Conservation (phyloP, 805 yeast species). For the Yarrowia porcina region DNA sequence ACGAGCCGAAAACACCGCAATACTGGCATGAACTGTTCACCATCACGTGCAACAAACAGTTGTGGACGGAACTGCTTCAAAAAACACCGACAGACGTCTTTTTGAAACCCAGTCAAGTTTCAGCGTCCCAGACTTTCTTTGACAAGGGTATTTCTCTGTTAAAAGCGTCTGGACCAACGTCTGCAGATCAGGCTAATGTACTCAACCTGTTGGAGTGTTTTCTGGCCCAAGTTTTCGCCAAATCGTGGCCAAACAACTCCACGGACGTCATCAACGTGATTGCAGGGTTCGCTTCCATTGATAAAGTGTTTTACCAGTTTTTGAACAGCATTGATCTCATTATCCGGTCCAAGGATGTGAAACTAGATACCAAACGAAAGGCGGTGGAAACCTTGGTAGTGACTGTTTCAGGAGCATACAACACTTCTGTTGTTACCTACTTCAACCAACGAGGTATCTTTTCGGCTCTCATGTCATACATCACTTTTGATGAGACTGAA, state of each 20-base stretch:
- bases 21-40: conserved; percentile 22
- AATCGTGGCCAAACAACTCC: conserved; percentile 34
- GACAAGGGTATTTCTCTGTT: conserved; percentile 31
- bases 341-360: conserved; percentile 30
- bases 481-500: conserved; percentile 33
- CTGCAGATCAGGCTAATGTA: conserved; percentile 30
- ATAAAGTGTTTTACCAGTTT: conserved; percentile 35
- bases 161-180: conserved; percentile 27
- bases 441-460: conserved; percentile 41
- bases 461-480: conserved; percentile 38
- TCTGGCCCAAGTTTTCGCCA: conserved; percentile 34
- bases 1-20: background rate
- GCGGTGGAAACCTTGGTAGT: conserved; percentile 36
- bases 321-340: conserved; percentile 34
- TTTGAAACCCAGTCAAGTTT: conserved; percentile 11
- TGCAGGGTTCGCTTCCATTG: conserved; percentile 40
- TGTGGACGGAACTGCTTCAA: conserved; percentile 11
- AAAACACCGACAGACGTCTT: background rate
- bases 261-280: conserved; percentile 37
- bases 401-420: conserved; percentile 36
- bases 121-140: conserved; percentile 30
- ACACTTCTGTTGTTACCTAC: conserved; percentile 38
- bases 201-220: conserved; percentile 33
- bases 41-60: conserved; percentile 26
- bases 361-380: conserved; percentile 29